Conservation (phyloP, 2,329 filamentous ascomycete species). For the Fusarium abutilonis region DNA sequence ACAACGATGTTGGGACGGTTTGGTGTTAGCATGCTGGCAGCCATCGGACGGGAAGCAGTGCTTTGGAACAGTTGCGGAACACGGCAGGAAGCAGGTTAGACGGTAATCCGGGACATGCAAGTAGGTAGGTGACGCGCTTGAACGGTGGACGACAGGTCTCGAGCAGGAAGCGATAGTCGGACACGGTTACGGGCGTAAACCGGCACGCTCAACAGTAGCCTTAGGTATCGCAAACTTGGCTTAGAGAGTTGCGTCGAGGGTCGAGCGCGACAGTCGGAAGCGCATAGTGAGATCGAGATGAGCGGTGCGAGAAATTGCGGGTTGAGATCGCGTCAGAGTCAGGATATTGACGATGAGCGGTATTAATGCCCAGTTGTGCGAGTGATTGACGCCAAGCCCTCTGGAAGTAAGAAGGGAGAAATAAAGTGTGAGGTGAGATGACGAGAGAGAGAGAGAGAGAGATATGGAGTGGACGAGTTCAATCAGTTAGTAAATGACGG, state of each 20-base stretch:
- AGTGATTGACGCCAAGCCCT: constrained; percentile 2
- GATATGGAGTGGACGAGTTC: constrained; percentile 12
- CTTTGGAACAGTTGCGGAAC: constrained; percentile 34
- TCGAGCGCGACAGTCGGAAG: constrained; percentile 33
- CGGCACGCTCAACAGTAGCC: constrained; percentile 25
- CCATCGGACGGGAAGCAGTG: constrained; percentile 27
- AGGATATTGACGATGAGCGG: neutral
- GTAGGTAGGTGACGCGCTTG: constrained; percentile 33
- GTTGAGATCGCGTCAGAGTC: constrained; percentile 11
- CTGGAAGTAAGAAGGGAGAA: constrained; percentile 13
- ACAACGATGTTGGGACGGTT: constrained; percentile 35
- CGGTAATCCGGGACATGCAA: constrained; percentile 39
- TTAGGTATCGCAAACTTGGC: constrained; percentile 25
- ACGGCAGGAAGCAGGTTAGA: constrained; percentile 34
- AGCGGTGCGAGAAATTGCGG: constrained; percentile 18
- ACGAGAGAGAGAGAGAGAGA: constrained; percentile 12
- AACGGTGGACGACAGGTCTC: constrained; percentile 17
- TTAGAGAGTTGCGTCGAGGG: constrained; percentile 35
- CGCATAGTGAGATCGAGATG: constrained; percentile 37
- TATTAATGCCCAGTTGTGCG: neutral
- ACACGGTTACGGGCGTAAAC: constrained; percentile 34
- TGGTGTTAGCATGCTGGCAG: constrained; percentile 44
- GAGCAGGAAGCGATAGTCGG: constrained; percentile 23
- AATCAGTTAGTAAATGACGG: constrained; percentile 34
- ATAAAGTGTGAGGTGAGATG: constrained; percentile 21